phyloP scores from a whole-genome alignment of 768 basidiomycete species.

The Neoboletus subvelutipes region DNA sequence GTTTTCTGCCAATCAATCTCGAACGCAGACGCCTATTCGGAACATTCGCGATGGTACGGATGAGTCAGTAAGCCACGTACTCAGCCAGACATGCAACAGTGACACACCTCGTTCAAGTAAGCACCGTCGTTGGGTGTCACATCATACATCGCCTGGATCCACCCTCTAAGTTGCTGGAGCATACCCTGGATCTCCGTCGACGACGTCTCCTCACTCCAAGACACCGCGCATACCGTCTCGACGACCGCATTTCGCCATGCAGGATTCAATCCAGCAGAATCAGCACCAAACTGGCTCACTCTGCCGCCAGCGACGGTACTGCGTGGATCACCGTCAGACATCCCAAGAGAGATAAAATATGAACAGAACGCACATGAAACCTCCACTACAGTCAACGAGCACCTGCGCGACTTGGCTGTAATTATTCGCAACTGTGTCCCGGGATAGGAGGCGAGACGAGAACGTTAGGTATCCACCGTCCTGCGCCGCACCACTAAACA shows the following conservation, averaged over 20 bases:
- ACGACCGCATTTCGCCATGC: slow-evolving; percentile 45
- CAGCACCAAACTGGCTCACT: slow-evolving; percentile 36
- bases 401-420: slow-evolving; percentile 25
- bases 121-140: slow-evolving; percentile 37
- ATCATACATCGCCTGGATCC: slow-evolving; percentile 21
- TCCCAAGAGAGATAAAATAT: too few species aligned
- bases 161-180: slow-evolving; percentile 7
- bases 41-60: neutral
- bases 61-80: neutral
- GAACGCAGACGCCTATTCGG: slow-evolving; percentile 43
- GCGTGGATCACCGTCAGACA: slow-evolving; percentile 8
- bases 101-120: slow-evolving; percentile 48
- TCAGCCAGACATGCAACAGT: neutral
- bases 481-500: slow-evolving; percentile 4
- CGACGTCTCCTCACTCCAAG: slow-evolving; percentile 22
- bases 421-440: slow-evolving; percentile 25
- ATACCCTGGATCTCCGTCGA: slow-evolving; percentile 10
- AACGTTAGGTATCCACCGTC: slow-evolving; percentile 18
- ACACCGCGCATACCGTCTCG: neutral
- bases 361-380: slow-evolving; percentile 9
- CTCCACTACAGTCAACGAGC: slow-evolving; percentile 1
- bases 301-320: slow-evolving; percentile 48
- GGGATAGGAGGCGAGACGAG: slow-evolving; percentile 35
- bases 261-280: slow-evolving; percentile 45
- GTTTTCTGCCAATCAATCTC: slow-evolving; percentile 41